Evolutionary conservation across 2,329 filamentous ascomycete genomes (phyloP).

Genomic region (Ophiostoma sp.): DNA sequence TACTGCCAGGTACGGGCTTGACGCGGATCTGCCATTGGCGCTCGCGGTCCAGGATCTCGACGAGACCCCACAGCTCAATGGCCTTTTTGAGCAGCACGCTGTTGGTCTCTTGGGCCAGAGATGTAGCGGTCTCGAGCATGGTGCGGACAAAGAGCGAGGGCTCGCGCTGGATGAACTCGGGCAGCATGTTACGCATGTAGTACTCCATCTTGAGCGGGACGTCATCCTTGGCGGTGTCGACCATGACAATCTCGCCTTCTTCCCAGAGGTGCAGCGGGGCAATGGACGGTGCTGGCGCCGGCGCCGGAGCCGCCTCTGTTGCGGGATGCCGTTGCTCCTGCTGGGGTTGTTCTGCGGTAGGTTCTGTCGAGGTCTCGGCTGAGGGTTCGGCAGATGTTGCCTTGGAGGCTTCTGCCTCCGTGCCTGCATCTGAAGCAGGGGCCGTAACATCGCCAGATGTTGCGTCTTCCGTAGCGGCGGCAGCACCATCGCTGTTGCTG

Average conservation of each 20-base stretch:
- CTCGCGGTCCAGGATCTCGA: slow-evolving; percentile 66
- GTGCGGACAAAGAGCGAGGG: slow-evolving; percentile 61
- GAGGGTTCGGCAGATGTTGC: background rate
- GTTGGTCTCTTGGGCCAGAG: slow-evolving; percentile 49
- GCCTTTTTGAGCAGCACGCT: slow-evolving; percentile 59
- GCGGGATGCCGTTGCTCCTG: background rate
- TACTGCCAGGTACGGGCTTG: slow-evolving; percentile 38
- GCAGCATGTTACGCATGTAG: slow-evolving; percentile 60
- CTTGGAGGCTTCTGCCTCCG: slow-evolving; percentile 4
- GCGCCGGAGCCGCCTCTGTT: background rate
- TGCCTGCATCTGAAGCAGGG: background rate
- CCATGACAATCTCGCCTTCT: slow-evolving; percentile 48
- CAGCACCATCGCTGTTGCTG: background rate
- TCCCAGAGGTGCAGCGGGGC: slow-evolving; percentile 30
- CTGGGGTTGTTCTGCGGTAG: background rate
- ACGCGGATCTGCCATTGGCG: slow-evolving; percentile 60
- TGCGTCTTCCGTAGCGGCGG: background rate
- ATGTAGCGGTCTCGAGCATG: slow-evolving; percentile 53
- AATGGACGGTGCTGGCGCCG: slow-evolving; percentile 40
- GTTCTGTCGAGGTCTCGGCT: background rate
- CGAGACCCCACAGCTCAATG: slow-evolving; percentile 64
- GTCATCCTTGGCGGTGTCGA: slow-evolving; percentile 63
- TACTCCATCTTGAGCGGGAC: slow-evolving; percentile 58
- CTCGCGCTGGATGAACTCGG: slow-evolving; percentile 59
- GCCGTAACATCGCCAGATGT: background rate